Base-by-base conservation (phyloP, 345 rosid genomes). In the Citropsis articulata region DNA sequence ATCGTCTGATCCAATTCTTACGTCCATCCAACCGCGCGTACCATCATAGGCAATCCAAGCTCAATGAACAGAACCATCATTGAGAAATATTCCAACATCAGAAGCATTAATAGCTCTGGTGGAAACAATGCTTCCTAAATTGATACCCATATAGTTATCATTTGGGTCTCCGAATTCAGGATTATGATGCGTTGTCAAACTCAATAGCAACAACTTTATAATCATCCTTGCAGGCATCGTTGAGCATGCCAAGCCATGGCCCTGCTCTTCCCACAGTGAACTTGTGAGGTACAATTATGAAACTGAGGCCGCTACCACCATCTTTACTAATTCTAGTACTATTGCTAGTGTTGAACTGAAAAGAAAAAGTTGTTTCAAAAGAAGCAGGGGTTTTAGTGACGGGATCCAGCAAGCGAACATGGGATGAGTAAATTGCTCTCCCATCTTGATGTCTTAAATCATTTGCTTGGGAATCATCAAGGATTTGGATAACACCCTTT, bases 251-350 rank as follows among this genome's bases (percentile, higher is more conserved):
- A 2, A 89, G 81, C 92, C 90, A 87, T 0, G 89, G 87, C 7
- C 90, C 92, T 13, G 89, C 69, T 78, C 92, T 78, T 31, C 92
- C 92, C 4, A 89, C 82, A 0, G 89, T 87, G 78, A 89, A 85
- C 83, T 89, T 87, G 33, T 87, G 88, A 1, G 90, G 92, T 8
- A 87, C 90, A 2, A 87, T 66, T 25, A 89, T 84, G 67, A 89
- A 89, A 35, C 87, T 82, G 28, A 89, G 86, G 25, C 90, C 87
- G 10, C 89, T 85, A 55, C 92, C 89, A 4, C 88, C 90, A 0
- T 14, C 63, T 9, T 36, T 27, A 5, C 66, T 62, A 62, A 3
- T 62, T 4, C 16, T 27, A 61, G 66, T 6, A 19, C 9, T 1
- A 64, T 16, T 63, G 36, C 31, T 61, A 56, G 78, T 80, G 79